Evolutionary conservation across 108 stramenopile genomes (phyloP).

Genomic region (Skeletonema grethae): DNA sequence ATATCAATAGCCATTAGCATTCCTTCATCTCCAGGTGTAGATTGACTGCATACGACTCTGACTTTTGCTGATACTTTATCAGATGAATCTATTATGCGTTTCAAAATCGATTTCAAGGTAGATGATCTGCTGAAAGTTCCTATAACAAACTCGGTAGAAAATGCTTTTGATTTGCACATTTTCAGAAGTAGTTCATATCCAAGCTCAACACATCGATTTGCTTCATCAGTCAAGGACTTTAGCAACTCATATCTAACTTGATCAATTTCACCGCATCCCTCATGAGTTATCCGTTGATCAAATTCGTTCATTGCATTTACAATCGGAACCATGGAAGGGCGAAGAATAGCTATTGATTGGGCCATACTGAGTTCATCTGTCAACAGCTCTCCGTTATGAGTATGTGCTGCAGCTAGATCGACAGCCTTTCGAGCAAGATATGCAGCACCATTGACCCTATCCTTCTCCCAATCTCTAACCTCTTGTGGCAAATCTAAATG

Average conservation of each 20-base stretch:
- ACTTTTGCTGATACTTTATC: not conserved
- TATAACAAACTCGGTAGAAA: constrained; percentile 23
- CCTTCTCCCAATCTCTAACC: constrained; percentile 44
- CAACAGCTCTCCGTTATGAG: constrained; percentile 5
- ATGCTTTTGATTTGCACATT: not conserved
- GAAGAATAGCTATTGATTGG: constrained; percentile 46
- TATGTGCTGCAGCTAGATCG: constrained; percentile 30
- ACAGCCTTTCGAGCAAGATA: constrained; percentile 47
- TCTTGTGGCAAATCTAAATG: constrained; percentile 30
- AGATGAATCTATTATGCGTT: constrained; percentile 22
- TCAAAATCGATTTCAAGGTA: constrained; percentile 34
- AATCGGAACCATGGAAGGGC: constrained; percentile 62
- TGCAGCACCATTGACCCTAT: constrained; percentile 54
- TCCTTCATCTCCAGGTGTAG: constrained; percentile 57
- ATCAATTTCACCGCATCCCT: constrained; percentile 1
- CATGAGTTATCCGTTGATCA: constrained; percentile 10
- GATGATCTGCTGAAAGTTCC: constrained; percentile 58
- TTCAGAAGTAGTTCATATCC: constrained; percentile 26
- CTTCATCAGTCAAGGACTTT: constrained; percentile 29
- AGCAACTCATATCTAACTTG: constrained; percentile 11
- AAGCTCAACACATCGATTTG: constrained; percentile 20
- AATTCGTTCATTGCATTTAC: constrained; percentile 52
- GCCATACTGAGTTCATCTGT: constrained; percentile 15
- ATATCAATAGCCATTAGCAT: constrained; percentile 55
- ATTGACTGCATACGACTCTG: constrained; percentile 44